Evolutionary conservation across 108 stramenopile species (phyloP), one percentile per base, ranked within the genome.

Genomic region (Skeletonema tropicum): DNA sequence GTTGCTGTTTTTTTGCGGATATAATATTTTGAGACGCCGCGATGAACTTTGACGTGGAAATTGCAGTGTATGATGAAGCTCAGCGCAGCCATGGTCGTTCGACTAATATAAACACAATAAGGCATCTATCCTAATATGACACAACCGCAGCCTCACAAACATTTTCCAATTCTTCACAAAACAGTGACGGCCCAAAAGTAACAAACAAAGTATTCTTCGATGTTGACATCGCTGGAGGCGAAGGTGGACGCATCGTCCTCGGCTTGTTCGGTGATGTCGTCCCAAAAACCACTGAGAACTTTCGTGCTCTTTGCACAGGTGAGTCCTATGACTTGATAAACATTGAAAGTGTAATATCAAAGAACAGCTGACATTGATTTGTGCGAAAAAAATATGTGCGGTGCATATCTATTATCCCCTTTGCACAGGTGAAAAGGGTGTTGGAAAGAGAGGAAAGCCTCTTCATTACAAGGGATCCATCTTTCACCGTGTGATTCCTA

Each of bases 221-320:
- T 75, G 82, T 96, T 6, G 78, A 82, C 1, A 83, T 83, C 32
- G 83, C 73, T 35, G 83, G 84, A 58, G 88, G 84, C 32, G 82
- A 83, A 38, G 82, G 76, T 26, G 92, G 92, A 23, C 89, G 92
- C 31, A 90, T 95, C 74, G 90, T 96, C 60, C 69, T 98, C 52
- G 98, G 97, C 26, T 83, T 98, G 25, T 97, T 89, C 67, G 96
- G 94, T n/a, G 92, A 97, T 23, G 83, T 66, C 57, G 96, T 96
- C 2, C 98, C 98, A 35, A 96, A 92, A 76, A 98, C 98, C 9
- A 91, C 73, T 0, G 97, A 97, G 72, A 97, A 97, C 87, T 97
- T 97, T 74, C 92, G 96, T 59, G 92, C 94, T 46, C 91, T 98
- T 49, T 96, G 94, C 72, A 97, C 95, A 9, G 94, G 97, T 59